Evolutionary conservation across 116 monocot species (phyloP), one percentile per base, ranked within the genome.

Genomic region (Phalaenopsis hybrid): DNA sequence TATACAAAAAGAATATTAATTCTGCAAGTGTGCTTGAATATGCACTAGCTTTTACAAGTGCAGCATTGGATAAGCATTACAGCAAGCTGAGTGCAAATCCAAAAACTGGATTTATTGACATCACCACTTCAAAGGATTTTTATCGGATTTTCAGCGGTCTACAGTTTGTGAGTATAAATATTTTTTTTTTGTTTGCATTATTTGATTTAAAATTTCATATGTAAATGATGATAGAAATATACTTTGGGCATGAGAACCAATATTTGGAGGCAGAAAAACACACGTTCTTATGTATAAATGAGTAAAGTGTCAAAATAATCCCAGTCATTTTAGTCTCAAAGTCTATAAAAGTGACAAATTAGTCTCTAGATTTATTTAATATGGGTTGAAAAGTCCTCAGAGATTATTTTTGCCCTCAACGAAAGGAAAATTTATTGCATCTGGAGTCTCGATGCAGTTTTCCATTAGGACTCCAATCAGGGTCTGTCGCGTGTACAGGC

Each of bases 131-230:
- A 72, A 95, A 92, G 82, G 98, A 98, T 82, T 98, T 98, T 82
- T 95, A 98, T 82, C 91, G 98, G 70, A 92, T 98, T 76, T 98
- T 89, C 84, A 95, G 98, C 79, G 98, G 95, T n/a, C 93, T 98
- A 83, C 95, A 93, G 81, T 98, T 92, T 90, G 98, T 97, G 89
- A 92, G 97, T 89, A 31, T 44, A 67, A 59, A 41, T 18, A 2
- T 2, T 45, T 44, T 46, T 6, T 9, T n/a, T 46, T 6, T 9
- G 6, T 17, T 45, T 20, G 75, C 21, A 37, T 72, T 41, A 72
- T 72, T 16, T 34, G 37, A 72, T 46, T 75, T 25, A 45, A n/a
- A 6, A 46, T 75, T 48, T 75, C 73, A 41, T 75, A 8, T 46
- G 20, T 23, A 15, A 44, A 20, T 75, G 44, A 28, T 48, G 44